Evolutionary conservation across 2,329 filamentous ascomycete species (phyloP), one percentile per base, ranked within the genome.

Genomic region (Phialocephala subalpina): DNA sequence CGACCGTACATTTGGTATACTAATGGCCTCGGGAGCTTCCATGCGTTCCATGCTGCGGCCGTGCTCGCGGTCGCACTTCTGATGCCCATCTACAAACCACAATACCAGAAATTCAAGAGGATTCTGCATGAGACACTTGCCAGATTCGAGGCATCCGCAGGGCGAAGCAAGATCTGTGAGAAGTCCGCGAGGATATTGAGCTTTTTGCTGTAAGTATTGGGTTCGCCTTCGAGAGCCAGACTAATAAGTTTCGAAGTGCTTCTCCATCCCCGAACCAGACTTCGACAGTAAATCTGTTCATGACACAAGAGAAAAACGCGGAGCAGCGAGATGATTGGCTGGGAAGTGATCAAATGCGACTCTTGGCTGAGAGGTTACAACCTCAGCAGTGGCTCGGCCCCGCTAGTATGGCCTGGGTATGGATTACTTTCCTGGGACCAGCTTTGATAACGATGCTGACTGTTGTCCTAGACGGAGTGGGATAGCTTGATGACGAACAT

Each of bases 1-100:
- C 18, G 61, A 11, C 64, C 64, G 14, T 69, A 67, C 33, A 55
- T 64, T 38, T 69, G 67, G 67, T 69, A 69, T 49, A 63, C 65
- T 5, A 60, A 69, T 64, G 65, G 67, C 1, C 57, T 67, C 2
- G 67, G 64, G 1, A 67, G 64, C 38, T 69, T 69, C 22, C 67
- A 67, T 53, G 65, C 67, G 14, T 69, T 69, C 57, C 67, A 65
- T 25, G 67, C 67, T n/a, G 62, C 67, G 3, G 62, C 62, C 27
- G 64, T 69, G 2, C 35, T 69, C 1, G 60, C 64, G 9, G 64
- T 67, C 3, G 61, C 65, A n/a, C 47, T 67, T 6, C 22, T 66
- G 18, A 65, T 65, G 61, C 66, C 66, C 12, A 66, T 63, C 16
- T 63, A 68, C 35, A 56, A 58, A 27, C 63, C 66, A 2, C 60